These are phyloP conservation scores for Platismatia glauca DNA, from an alignment of 495 filamentous ascomycete genomes.

Conservation along the genomic window DNA sequence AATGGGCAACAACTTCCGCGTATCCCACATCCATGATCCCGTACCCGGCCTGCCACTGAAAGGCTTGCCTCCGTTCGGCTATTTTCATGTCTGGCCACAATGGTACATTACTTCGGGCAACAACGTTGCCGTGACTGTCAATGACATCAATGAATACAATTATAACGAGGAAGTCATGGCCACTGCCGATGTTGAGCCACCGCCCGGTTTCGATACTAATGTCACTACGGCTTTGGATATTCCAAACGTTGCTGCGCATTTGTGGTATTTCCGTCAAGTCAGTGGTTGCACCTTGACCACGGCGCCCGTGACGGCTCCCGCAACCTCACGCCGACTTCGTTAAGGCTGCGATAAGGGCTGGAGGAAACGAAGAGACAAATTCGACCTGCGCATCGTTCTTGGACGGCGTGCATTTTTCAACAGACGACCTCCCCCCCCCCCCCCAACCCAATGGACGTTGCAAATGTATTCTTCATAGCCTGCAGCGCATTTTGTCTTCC, in stretches of 20 bases:
- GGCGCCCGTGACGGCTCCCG: not conserved
- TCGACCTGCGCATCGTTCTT: not conserved
- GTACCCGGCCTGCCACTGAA: not conserved
- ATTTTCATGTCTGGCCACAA: not conserved
- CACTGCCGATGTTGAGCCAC: not conserved
- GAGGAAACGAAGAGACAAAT: not conserved
- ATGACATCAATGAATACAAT: not conserved
- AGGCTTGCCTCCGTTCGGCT: not conserved
- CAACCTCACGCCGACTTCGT: not conserved
- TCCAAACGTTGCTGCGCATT: not conserved
- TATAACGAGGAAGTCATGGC: not conserved
- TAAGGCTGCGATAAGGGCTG: not conserved
- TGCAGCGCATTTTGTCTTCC: too few species aligned
- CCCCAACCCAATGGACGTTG: too few species aligned
- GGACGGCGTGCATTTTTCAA: not conserved
- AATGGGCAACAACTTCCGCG: not conserved
- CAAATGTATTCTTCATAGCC: too few species aligned
- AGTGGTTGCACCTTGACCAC: not conserved
- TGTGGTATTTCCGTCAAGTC: conserved; percentile 1
- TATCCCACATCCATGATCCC: not conserved
- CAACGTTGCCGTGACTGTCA: not conserved
- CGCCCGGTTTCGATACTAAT: not conserved
- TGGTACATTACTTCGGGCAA: not conserved
- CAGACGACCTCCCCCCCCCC: not conserved
- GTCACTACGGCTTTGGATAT: not conserved